Evolutionary conservation across 2,329 filamentous ascomycete species (phyloP), one percentile per base, ranked within the genome.

Genomic region (Fusarium sacchari): DNA sequence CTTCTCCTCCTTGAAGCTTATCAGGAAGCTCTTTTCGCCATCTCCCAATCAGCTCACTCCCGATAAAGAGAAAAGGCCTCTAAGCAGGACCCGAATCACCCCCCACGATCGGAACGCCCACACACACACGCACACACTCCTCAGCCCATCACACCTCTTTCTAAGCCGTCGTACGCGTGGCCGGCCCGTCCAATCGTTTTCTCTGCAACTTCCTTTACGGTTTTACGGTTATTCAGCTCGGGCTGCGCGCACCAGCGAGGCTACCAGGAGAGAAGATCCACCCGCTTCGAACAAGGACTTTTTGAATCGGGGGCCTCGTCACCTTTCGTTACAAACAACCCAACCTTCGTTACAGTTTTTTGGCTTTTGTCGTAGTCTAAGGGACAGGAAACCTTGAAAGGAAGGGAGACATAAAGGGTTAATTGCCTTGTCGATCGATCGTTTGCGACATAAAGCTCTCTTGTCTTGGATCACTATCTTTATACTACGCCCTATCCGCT

Each of bases 261-360:
- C 65, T 72, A 47, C 37, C 44, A 56, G 63, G 28, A 55, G 52
- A 43, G 56, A 34, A 52, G 15, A 52, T 7, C 30, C 47, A 52
- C 47, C 59, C 42, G 32, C 39, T 46, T 49, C 34, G 43, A 60
- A 64, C 39, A 60, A 64, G 59, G 40, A 28, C 47, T 60, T 56
- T 60, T 60, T 70, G 69, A 73, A 22, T 39, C 17, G 47, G 47
- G 47, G 50, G 50, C 24, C 24, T 53, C 50, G 50, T 53, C 50
- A 53, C 20, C 50, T 39, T 39, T 61, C 56, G 39, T 59, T 60
- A 64, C 71, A 49, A 70, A 58, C 58, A 42, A 18, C 65, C 57
- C 62, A 42, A 22, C 69, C 57, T 71, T 58, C 67, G 71, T 60
- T 74, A 71, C 66, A 63, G 57, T 64, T 72, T 59, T 59, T 52